Base-by-base conservation (phyloP, 495 filamentous ascomycete species). In the Tuber melanosporum region DNA sequence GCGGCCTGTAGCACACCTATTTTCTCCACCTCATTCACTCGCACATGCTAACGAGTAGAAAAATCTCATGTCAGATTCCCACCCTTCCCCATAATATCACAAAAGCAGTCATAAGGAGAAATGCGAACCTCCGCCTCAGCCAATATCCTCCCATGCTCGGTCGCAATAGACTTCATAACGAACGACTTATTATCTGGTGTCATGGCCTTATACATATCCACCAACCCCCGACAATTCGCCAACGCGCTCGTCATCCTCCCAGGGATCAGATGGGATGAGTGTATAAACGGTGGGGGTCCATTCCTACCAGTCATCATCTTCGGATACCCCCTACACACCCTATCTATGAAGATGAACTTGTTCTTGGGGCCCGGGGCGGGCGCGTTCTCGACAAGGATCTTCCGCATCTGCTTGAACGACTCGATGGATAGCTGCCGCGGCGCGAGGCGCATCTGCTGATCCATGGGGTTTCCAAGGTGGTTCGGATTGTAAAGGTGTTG, bases 201-300 rank as follows among this genome's bases (percentile, higher is more conserved):
- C 77, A 82, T 82, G n/a, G 80, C 74, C 70, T 75, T 79, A 47
- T 78, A 82, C 80, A 82, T 82, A n/a, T 82, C 74, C 19, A 82
- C 80, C 10, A 82, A 62, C 17, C 80, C 80, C 71, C 72, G 82
- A 46, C 80, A 78, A 46, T 82, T 82, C 32, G 80, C 80, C 26
- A 82, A 71, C 15, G 80, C 76, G 26, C 79, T 77, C 10, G 80
- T 39, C 71, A 71, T 78, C 71, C 66, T 75, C 26, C 80, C 80
- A 32, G 75, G 80, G 12, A 75, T 17, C n/a, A 82, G 57, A 49
- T 77, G 81, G 6, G 72, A 75, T 1, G 32, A 72, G 45, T 82
- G 80, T 22, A 82, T 71, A 47, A 82, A 82, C 70, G 80, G 80
- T n/a, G 80, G 80, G 8, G 75, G 69, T 22, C 43, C 62, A 39